phyloP scores from a whole-genome alignment of 306 rosid genomes.

The Dalbergia oliveri region DNA sequence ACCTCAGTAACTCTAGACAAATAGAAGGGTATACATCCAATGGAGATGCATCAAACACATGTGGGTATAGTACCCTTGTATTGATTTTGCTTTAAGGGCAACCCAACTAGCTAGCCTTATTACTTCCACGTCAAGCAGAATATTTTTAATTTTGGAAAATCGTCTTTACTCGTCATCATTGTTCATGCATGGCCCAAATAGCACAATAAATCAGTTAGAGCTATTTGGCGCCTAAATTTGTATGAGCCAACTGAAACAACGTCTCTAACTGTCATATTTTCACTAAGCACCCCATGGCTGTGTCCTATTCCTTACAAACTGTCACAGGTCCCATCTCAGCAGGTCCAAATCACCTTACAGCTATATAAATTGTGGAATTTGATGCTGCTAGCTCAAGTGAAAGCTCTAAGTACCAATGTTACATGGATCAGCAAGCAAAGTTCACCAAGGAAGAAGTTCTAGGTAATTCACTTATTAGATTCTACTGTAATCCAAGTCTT shows the following conservation, averaged over 20 bases:
- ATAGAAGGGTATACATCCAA: slow-evolving; percentile 48
- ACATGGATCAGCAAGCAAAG: slow-evolving; percentile 58
- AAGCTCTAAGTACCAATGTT: slow-evolving; percentile 31
- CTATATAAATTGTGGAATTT: slow-evolving; percentile 50
- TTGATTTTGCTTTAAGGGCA: slow-evolving; percentile 84
- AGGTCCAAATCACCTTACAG: slow-evolving; percentile 53
- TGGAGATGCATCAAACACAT: slow-evolving; percentile 49
- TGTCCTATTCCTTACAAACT: slow-evolving; percentile 65
- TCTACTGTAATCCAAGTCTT: neutral
- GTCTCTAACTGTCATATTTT: slow-evolving; percentile 53
- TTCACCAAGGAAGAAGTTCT: slow-evolving; percentile 43
- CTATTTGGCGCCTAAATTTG: slow-evolving; percentile 67
- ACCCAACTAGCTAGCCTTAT: slow-evolving; percentile 57
- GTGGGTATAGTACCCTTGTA: slow-evolving; percentile 26
- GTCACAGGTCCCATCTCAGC: slow-evolving; percentile 53
- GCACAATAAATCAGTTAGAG: slow-evolving; percentile 39
- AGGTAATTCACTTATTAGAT: slow-evolving; percentile 34
- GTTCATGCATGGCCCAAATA: slow-evolving; percentile 38
- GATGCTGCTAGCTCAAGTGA: neutral
- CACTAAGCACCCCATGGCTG: slow-evolving; percentile 27
- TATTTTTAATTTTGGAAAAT: neutral
- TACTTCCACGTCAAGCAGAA: slow-evolving; percentile 82
- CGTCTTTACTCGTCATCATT: slow-evolving; percentile 5
- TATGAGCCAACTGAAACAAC: slow-evolving; percentile 54
- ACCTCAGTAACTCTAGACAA: neutral